Base-by-base conservation (phyloP, 495 filamentous ascomycete species). In the Apodospora peruviana region DNA sequence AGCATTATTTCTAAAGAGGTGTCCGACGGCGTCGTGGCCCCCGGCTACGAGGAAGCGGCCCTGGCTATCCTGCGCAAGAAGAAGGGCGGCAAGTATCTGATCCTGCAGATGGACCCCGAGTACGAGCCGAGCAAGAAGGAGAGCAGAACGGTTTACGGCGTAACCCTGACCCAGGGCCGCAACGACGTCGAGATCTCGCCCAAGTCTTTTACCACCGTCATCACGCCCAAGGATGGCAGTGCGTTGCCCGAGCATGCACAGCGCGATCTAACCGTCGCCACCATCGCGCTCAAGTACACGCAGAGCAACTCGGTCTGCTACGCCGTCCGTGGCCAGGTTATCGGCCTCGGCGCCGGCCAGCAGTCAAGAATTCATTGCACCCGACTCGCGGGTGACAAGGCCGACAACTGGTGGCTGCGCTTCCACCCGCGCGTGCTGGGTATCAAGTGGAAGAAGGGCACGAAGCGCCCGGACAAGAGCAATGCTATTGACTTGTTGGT, bases 291-390 rank as follows among this genome's bases (percentile, higher is more conserved):
- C 37, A 98, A 98, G 75, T 98, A 91, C 73, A 98, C 93, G 1
- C 93, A 98, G 70, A 93, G 87, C 59, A 98, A 98, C 77, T 96
- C 90, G 14, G 93, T 98, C 57, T 96, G 93, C 80, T 97, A 96
- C 64, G 90, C 93, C 37, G 81, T 91, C 48, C 88, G 96, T 56
- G 93, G 93, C 14, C 94, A 97, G 68, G 77, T 96, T 66, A 82
- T 98, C 55, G 93, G 93, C 42, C 79, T 98, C 38, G 93, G 94
- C 53, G 93, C 93, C 43, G 93, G 93, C 43, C 93, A 98, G 70
- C 93, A 98, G 72, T 91, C 87, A 51, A 84, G 93, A 56, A 98
- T 98, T 58, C 94, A 97, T 78, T 97, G 94, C 78, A 98, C 93
- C 21, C 85, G 93, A 52, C 80, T 98, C 36, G 93, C 93, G n/a